These are phyloP conservation scores for Dentipellis fragilis DNA, from an alignment of 768 basidiomycete genomes.

Conservation along the genomic window DNA sequence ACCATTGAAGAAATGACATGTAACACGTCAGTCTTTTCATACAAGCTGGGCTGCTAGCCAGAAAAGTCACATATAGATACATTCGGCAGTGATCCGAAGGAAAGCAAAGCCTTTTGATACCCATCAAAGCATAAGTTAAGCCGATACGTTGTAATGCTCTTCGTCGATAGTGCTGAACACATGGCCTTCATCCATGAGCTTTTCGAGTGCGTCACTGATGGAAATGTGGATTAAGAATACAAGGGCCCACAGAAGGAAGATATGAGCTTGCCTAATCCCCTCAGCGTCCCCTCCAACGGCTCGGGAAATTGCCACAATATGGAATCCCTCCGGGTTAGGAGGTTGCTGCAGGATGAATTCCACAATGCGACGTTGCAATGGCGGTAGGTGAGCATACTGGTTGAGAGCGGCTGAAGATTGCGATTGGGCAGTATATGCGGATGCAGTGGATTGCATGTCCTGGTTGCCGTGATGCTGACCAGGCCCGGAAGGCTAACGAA, in stretches of 20 bases:
- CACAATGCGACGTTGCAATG: slow-evolving; percentile 54
- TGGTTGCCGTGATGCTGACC: slow-evolving; percentile 5
- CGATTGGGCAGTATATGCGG: slow-evolving; percentile 25
- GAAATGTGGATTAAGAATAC: background rate
- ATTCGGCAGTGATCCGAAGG: background rate
- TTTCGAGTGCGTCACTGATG: slow-evolving; percentile 59
- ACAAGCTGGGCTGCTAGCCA: too few relatives aligned
- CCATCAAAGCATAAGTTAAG: slow-evolving; percentile 6
- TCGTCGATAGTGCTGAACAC: slow-evolving; percentile 79
- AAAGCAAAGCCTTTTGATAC: background rate
- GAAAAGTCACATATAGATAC: background rate
- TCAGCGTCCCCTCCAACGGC: slow-evolving; percentile 49
- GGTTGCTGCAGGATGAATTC: slow-evolving; percentile 46
- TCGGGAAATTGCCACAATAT: slow-evolving; percentile 64
- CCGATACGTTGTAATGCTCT: slow-evolving; percentile 57
- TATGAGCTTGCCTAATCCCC: slow-evolving; percentile 36
- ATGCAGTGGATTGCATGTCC: slow-evolving; percentile 9
- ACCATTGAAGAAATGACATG: too few relatives aligned
- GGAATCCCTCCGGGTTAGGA: slow-evolving; percentile 51
- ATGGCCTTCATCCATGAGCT: slow-evolving; percentile 69
- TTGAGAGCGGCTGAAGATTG: slow-evolving; percentile 6
- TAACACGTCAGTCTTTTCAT: too few relatives aligned
- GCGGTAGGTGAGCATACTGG: slow-evolving; percentile 39
- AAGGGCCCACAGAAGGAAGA: background rate
- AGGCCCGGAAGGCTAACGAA: slow-evolving; percentile 15